Conservation (phyloP, 2,329 filamentous ascomycete genomes). For the Epichloe gansuensis region DNA sequence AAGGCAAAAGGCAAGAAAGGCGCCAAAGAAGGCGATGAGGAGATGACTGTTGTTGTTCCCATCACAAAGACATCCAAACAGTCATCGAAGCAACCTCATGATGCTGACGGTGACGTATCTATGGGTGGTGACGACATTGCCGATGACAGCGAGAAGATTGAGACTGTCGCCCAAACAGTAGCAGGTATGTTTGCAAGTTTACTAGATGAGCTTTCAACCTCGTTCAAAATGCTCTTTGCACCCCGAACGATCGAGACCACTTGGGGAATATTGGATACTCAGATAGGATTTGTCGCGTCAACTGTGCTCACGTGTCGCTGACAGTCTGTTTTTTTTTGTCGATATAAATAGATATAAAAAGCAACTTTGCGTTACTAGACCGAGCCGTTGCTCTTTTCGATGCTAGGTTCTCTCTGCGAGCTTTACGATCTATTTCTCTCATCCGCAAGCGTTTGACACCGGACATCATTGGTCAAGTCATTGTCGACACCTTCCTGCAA, state of each 20-base stretch:
- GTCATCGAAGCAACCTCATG: conserved; percentile 41
- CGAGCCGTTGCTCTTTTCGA: conserved; percentile 89
- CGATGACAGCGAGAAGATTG: conserved; percentile 44
- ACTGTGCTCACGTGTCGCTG: background rate
- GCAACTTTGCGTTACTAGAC: conserved; percentile 84
- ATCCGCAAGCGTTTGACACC: conserved; percentile 83
- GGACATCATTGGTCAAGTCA: conserved; percentile 68
- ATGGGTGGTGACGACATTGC: conserved; percentile 54
- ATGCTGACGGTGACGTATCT: conserved; percentile 56
- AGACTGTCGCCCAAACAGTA: conserved; percentile 48
- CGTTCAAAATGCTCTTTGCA: background rate
- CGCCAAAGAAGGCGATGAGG: conserved; percentile 56
- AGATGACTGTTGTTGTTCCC: conserved; percentile 73
- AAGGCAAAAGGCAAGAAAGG: conserved; percentile 56
- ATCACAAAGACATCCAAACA: conserved; percentile 54
- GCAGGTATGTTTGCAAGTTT: conserved; percentile 34
- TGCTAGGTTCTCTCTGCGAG: conserved; percentile 85
- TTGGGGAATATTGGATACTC: background rate
- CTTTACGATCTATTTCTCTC: conserved; percentile 87
- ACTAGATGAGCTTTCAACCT: too few species aligned
- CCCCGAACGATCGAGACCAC: too few species aligned
- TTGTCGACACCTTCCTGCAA: conserved; percentile 66
- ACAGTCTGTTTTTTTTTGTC: conserved; percentile 8
- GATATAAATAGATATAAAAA: conserved; percentile 65
- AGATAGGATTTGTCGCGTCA: background rate